Evolutionary conservation across 768 basidiomycete genomes (phyloP).

Genomic region (Hypholoma fasciculare): DNA sequence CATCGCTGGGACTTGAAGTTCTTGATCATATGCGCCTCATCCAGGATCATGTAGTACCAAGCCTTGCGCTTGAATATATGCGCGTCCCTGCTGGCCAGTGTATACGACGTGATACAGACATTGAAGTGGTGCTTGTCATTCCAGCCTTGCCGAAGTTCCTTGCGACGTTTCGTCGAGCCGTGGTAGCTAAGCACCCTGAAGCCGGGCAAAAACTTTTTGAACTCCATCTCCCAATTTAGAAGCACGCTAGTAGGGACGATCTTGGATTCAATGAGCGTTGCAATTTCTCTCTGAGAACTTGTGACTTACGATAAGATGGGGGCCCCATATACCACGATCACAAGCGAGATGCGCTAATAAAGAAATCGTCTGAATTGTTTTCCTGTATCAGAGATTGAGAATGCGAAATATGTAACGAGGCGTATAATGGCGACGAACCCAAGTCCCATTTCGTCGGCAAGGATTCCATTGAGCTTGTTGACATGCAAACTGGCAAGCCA

Average conservation of each 20-base stretch:
- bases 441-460: conserved; percentile 94
- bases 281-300: neutral
- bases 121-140: conserved; percentile 88
- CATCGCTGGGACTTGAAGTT: conserved; percentile 94
- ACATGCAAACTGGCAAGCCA: conserved; percentile 90
- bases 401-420: neutral
- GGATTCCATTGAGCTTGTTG: conserved; percentile 79
- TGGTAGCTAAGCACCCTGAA: conserved; percentile 89
- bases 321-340: conserved; percentile 89
- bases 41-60: conserved; percentile 96
- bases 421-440: conserved; percentile 54
- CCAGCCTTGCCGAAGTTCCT: conserved; percentile 90
- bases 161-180: conserved; percentile 84
- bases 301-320: conserved; percentile 74
- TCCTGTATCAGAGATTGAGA: conserved; percentile 45
- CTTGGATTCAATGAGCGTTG: conserved; percentile 32
- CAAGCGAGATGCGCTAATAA: conserved; percentile 91
- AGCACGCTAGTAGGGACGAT: conserved; percentile 93
- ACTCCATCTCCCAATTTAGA: conserved; percentile 96
- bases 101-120: conserved; percentile 93
- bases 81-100: conserved; percentile 87
- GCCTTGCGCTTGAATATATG: conserved; percentile 89
- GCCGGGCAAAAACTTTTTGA: conserved; percentile 92
- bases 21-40: conserved; percentile 98
- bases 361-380: conserved; percentile 96